Evolutionary conservation across 495 filamentous ascomycete genomes (phyloP).

Genomic region (Viridothelium virens): DNA sequence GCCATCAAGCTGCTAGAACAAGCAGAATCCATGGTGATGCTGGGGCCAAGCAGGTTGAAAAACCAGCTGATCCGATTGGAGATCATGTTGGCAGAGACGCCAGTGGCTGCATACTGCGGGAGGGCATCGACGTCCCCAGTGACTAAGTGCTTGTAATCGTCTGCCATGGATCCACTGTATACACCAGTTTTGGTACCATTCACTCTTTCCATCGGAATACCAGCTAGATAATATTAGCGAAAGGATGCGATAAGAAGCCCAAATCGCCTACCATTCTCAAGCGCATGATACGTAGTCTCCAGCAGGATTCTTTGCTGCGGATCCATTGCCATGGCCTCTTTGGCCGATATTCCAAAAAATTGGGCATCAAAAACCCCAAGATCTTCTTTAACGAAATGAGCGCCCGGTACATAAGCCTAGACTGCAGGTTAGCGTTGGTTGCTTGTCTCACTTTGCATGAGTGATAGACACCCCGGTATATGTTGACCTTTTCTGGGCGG

Average conservation of each 20-base stretch:
- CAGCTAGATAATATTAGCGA: not conserved
- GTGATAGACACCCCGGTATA: slow-evolving; percentile 15
- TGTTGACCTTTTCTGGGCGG: not conserved
- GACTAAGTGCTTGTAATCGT: slow-evolving; percentile 12
- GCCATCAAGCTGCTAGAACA: slow-evolving; percentile 48
- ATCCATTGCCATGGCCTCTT: slow-evolving; percentile 14
- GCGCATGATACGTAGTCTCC: slow-evolving; percentile 10
- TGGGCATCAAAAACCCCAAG: slow-evolving; percentile 9
- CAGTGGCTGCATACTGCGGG: slow-evolving; percentile 9
- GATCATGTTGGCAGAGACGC: slow-evolving; percentile 32
- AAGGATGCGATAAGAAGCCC: not conserved
- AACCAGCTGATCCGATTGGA: slow-evolving; percentile 46
- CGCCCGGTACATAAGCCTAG: not conserved
- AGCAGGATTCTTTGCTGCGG: slow-evolving; percentile 15
- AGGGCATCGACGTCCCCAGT: not conserved
- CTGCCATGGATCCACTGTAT: slow-evolving; percentile 6
- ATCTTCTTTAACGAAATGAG: slow-evolving; percentile 8
- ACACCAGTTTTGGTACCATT: not conserved
- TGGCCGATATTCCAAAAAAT: slow-evolving; percentile 12
- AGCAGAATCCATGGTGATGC: slow-evolving; percentile 45
- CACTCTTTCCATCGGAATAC: not conserved
- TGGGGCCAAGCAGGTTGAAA: slow-evolving; percentile 43
- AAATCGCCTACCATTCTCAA: slow-evolving; percentile 4
- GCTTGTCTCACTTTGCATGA: slow-evolving; percentile 17
- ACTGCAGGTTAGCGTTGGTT: not conserved